Evolutionary conservation across 805 yeast species (phyloP).

Genomic region (Wickerhamomyces strasburgensis): DNA sequence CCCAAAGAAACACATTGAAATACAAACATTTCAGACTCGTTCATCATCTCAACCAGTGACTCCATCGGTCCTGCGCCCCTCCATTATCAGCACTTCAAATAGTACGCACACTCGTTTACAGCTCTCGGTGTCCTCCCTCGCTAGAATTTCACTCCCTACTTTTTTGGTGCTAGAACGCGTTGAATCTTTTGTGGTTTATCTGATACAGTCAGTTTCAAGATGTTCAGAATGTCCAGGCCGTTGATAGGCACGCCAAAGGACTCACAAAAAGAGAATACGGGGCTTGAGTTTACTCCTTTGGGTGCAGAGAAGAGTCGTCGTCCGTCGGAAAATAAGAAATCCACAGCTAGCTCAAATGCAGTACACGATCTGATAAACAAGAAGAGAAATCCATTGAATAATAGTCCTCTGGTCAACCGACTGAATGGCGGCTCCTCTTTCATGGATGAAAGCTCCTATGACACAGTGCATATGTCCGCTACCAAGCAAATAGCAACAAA

Average conservation of each 20-base stretch:
- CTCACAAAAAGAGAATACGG: conserved; percentile 6
- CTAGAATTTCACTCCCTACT: not conserved
- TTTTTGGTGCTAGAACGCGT: not conserved
- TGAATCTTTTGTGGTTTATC: not conserved
- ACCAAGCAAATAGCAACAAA: conserved; percentile 2
- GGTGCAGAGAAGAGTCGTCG: conserved; percentile 9
- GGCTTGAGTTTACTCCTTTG: conserved; percentile 16
- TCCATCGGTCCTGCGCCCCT: not conserved
- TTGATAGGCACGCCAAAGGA: conserved; percentile 14
- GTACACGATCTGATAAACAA: conserved; percentile 8
- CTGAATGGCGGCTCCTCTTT: conserved; percentile 26
- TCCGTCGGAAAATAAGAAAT: not conserved
- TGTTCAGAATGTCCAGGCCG: conserved; percentile 12
- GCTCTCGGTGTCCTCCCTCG: not conserved
- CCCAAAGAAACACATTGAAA: not conserved
- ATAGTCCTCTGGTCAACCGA: conserved; percentile 17
- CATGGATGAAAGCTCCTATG: conserved; percentile 21
- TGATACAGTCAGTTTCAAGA: not conserved
- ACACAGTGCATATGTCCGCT: conserved; percentile 16
- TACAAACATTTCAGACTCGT: not conserved
- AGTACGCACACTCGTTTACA: conserved; percentile 6
- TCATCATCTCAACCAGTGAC: not conserved
- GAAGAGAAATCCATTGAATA: conserved; percentile 13
- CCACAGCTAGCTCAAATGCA: conserved; percentile 1
- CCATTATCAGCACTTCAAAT: no score